Base-by-base conservation (phyloP, 805 yeast genomes). In the Saccharomycopsis olivae region DNA sequence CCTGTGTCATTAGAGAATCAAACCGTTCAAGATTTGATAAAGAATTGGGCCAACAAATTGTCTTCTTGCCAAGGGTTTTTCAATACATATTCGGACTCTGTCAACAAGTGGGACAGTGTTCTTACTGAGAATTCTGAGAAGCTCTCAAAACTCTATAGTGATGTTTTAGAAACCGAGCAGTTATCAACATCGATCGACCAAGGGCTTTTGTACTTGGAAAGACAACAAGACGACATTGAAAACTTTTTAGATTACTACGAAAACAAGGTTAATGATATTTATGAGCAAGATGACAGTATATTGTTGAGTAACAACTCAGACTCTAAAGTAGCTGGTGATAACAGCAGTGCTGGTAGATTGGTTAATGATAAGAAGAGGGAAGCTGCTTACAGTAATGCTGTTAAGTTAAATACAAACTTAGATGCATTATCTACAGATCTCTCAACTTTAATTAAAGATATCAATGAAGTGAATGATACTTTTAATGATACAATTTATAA, bases 181-280 rank as follows among this genome's bases (percentile, higher is more conserved):
- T 74, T 83, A 38, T 96, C 89, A 55, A 66, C 68, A 32, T 82
- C 80, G 50, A 79, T 92, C 35, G 97, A 92, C 50, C 96, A 87
- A 57, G 80, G 87, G 29, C 65, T 92, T 41, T 65, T 77, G 30
- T 89, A 87, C 53, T 81, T 92, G 37, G 92, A 82, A 53, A 79
- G 80, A 50, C 97, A 92, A 57, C 98, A 92, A 55, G 85, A 83
- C 43, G 97, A 89, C 53, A 64, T 92, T 36, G 98, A 89, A 44
- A 66, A 71, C 13, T 69, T 89, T 51, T 69, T 92, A 47, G 81
- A 81, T 48, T 79, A 79, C 46, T 88, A 88, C 53, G 97, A 92
- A 58, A 68, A 64, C 47, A 86, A 81, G 54, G 76, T 79, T 2
- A 82, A 76, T 29, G 55, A 54, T 19, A 40, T 46, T 15, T 46